These are phyloP conservation scores for Pseudozyma hubeiensis DNA, from an alignment of 1,284 basidiomycete species.

Conservation along the genomic window DNA sequence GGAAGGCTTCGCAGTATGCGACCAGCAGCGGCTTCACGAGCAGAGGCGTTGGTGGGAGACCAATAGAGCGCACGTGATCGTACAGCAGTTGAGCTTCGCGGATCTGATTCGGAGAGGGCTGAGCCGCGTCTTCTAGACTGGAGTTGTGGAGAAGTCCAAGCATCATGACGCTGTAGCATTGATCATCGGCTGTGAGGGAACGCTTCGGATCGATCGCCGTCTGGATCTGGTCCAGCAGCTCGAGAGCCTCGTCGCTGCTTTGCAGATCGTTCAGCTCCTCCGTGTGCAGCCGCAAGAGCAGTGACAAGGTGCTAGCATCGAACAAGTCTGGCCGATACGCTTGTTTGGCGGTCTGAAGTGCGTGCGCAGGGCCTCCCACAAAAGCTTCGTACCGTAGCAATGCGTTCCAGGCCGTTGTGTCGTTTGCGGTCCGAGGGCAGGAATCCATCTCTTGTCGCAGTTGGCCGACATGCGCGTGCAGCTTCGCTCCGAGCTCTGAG, in stretches of 20 bases:
- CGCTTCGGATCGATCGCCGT: slow-evolving; percentile 18
- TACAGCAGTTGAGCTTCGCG: slow-evolving; percentile 55
- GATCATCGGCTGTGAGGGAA: slow-evolving; percentile 12
- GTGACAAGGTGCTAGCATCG: slow-evolving; percentile 11
- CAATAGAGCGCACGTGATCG: slow-evolving; percentile 30
- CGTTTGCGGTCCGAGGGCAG: background rate
- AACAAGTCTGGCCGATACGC: slow-evolving; percentile 2
- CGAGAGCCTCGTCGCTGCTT: slow-evolving; percentile 56
- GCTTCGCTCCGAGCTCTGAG: background rate
- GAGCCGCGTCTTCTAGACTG: background rate
- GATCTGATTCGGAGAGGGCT: slow-evolving; percentile 41
- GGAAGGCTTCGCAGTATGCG: slow-evolving; percentile 56
- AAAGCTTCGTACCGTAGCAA: slow-evolving; percentile 37
- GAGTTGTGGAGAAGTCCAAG: slow-evolving; percentile 13
- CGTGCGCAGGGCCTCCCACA: slow-evolving; percentile 18
- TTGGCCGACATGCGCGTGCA: slow-evolving; percentile 13
- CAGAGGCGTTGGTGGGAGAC: slow-evolving; percentile 32
- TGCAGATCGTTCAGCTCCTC: slow-evolving; percentile 28
- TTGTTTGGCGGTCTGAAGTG: slow-evolving; percentile 20
- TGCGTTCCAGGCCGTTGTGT: slow-evolving; percentile 27
- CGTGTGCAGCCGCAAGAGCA: slow-evolving; percentile 29
- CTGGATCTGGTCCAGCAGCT: slow-evolving; percentile 28
- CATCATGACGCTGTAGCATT: slow-evolving; percentile 33
- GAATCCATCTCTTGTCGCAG: slow-evolving; percentile 15
- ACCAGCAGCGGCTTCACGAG: slow-evolving; percentile 50